phyloP scores from a whole-genome alignment of 2,329 filamentous ascomycete species.

The Niveomyces coronatus region DNA sequence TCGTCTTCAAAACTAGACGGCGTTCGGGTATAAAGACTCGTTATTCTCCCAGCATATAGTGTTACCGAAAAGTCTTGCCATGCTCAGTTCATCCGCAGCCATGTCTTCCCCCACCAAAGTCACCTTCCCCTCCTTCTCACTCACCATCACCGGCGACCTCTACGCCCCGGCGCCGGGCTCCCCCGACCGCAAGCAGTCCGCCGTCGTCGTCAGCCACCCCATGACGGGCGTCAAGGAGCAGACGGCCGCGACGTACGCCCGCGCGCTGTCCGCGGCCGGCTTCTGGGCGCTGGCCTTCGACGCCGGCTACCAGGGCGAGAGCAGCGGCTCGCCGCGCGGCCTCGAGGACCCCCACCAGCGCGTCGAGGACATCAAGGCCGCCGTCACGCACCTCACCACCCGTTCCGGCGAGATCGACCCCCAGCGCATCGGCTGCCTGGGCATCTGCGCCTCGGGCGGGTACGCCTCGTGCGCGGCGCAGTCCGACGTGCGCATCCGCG shows the following conservation, averaged over 20 bases:
- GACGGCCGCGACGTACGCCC: constrained; percentile 21
- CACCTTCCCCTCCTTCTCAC: constrained; percentile 1
- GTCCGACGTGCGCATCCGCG: constrained; percentile 26
- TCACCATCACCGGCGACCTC: constrained; percentile 9
- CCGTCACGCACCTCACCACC: constrained; percentile 22
- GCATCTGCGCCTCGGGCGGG: constrained; percentile 28
- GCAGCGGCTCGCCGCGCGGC: constrained; percentile 21
- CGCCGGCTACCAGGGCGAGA: constrained; percentile 27
- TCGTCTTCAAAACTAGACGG: too few species aligned
- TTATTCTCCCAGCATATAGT: too few species aligned
- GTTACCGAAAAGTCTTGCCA: too few species aligned
- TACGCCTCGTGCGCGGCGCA: constrained; percentile 25
- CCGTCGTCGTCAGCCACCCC: constrained; percentile 21
- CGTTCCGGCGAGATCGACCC: constrained; percentile 18
- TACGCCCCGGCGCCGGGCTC: constrained; percentile 7
- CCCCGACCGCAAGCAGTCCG: constrained; percentile 1
- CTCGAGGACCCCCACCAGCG: constrained; percentile 28
- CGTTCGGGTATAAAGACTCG: too few species aligned
- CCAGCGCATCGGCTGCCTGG: constrained; percentile 24
- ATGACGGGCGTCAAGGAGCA: constrained; percentile 26
- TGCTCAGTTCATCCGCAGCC: too few species aligned
- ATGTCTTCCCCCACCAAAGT: constrained; percentile 4
- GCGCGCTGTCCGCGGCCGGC: constrained; percentile 18
- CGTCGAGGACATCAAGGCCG: constrained; percentile 24
- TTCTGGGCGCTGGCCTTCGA: constrained; percentile 24